Percentiles rank a stretch among this genome's conserved stretches.
Evolutionary conservation across 306 rosid species (phyloP).

Genomic region (Arachis stenosperma): DNA sequence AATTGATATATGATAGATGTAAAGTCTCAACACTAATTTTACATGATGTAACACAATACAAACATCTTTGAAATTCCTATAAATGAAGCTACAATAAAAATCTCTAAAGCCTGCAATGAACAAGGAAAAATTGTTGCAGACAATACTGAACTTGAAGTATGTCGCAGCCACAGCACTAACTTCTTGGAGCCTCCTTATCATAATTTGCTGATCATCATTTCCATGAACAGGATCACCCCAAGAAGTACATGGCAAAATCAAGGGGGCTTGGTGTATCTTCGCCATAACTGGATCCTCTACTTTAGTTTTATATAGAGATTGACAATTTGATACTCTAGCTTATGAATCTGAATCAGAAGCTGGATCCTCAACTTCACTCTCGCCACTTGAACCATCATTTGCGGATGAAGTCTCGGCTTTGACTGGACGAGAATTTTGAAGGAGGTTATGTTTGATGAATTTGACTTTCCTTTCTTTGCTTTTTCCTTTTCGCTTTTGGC

Average conservation of each 20-base stretch:
- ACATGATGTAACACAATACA: conserved; percentile 4
- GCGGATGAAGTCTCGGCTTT: conserved; percentile 39
- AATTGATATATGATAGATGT: neutral
- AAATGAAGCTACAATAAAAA: neutral
- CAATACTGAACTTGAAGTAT: conserved; percentile 31
- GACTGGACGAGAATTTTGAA: conserved; percentile 30
- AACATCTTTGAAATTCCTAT: neutral
- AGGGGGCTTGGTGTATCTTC: neutral
- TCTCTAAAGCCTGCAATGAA: conserved; percentile 5
- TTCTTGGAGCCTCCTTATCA: neutral
- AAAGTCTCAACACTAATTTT: neutral
- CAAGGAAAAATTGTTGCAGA: conserved; percentile 16
- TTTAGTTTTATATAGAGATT: conserved; percentile 3
- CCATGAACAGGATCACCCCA: conserved; percentile 9
- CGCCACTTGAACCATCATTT: conserved; percentile 48
- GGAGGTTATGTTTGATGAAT: conserved; percentile 56
- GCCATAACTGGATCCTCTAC: neutral
- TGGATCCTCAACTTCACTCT: conserved; percentile 71
- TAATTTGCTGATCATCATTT: conserved; percentile 4
- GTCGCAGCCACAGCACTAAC: neutral
- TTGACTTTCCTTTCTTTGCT: conserved; percentile 50
- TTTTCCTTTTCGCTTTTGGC: conserved; percentile 56
- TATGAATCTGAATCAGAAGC: conserved; percentile 55
- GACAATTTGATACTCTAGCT: conserved; percentile 24
- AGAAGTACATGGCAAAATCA: conserved; percentile 3